These are phyloP conservation scores for Gastrolobium bilobum DNA, from an alignment of 306 rosid species.

Conservation along the genomic window DNA sequence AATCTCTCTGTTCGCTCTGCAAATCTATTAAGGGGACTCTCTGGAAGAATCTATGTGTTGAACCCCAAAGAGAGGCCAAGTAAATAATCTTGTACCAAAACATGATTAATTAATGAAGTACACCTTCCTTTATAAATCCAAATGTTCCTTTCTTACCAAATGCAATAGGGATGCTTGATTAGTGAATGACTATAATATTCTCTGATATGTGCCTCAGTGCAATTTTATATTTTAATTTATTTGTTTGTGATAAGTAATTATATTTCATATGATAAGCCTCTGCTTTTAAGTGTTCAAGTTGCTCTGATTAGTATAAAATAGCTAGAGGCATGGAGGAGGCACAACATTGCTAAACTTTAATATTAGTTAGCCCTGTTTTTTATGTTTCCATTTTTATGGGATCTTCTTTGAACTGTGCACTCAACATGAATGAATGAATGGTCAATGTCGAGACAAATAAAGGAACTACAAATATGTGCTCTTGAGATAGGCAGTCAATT, in stretches of 20 bases:
- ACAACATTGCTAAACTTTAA: not conserved
- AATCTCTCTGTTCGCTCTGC: conserved; percentile 5
- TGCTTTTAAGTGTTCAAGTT: conserved; percentile 21
- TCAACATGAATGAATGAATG: conserved; percentile 24
- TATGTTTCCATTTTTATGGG: conserved; percentile 11
- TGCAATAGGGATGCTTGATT: conserved; percentile 27
- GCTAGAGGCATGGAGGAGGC: conserved; percentile 11
- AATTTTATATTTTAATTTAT: conserved; percentile 7
- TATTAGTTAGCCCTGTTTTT: conserved; percentile 9
- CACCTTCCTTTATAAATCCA: conserved; percentile 11
- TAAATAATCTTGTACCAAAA: conserved; percentile 26
- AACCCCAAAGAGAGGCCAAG: conserved; percentile 42
- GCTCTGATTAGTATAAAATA: conserved; percentile 19
- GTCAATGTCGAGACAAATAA: conserved; percentile 6
- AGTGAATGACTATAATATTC: conserved; percentile 11
- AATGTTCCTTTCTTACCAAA: conserved; percentile 13
- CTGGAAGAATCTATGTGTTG: conserved; percentile 9
- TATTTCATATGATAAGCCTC: conserved; percentile 18
- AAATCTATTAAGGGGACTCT: conserved; percentile 16
- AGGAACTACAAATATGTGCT: conserved; percentile 17
- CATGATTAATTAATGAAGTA: conserved; percentile 12
- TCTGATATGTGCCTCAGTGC: not conserved
- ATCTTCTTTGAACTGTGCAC: conserved; percentile 31
- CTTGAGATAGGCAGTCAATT: conserved; percentile 22
- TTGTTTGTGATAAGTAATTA: conserved; percentile 5